Conservation (phyloP, 352 stramenopile genomes). For the Phytophthora agathidicida region DNA sequence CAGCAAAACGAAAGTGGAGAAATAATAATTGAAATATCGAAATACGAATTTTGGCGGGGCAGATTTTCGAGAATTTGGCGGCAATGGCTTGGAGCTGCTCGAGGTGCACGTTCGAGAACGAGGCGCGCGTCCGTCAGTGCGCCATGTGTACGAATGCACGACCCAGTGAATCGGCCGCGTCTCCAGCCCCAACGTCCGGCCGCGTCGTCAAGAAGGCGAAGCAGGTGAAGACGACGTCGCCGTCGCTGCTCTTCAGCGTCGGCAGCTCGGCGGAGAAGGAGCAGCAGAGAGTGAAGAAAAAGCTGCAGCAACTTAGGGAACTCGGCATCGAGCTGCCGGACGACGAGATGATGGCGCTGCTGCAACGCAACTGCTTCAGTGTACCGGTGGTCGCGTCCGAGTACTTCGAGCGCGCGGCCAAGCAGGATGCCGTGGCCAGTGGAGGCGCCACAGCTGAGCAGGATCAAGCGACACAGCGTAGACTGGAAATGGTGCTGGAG, state of each 20-base stretch:
- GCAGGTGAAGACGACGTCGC: slow-evolving; percentile 11
- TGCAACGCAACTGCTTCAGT: slow-evolving; percentile 80
- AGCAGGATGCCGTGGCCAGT: background rate
- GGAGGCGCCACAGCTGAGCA: background rate
- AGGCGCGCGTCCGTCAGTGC: slow-evolving; percentile 36
- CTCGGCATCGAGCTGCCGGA: slow-evolving; percentile 72
- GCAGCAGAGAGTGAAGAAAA: slow-evolving; percentile 58
- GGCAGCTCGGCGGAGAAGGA: slow-evolving; percentile 75
- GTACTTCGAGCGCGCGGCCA: slow-evolving; percentile 69
- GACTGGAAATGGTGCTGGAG: slow-evolving; percentile 42
- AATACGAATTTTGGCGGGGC: slow-evolving; percentile 1
- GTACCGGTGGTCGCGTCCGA: slow-evolving; percentile 70
- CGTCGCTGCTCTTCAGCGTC: slow-evolving; percentile 56
- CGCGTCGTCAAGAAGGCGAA: slow-evolving; percentile 19
- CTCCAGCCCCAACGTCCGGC: background rate
- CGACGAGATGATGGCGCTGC: slow-evolving; percentile 54
- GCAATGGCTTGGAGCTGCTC: slow-evolving; percentile 62
- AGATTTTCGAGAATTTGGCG: background rate
- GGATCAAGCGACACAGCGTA: slow-evolving; percentile 27
- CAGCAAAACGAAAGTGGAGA: slow-evolving; percentile 6
- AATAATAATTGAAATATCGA: too few relatives aligned
- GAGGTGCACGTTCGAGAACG: slow-evolving; percentile 83
- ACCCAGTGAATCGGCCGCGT: background rate
- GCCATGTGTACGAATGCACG: slow-evolving; percentile 55
- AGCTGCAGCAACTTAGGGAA: slow-evolving; percentile 78